Evolutionary conservation across 129 eudicot genomes (phyloP), one percentile per base, ranked within the genome.

Genomic region (Flaveria bidentis): DNA sequence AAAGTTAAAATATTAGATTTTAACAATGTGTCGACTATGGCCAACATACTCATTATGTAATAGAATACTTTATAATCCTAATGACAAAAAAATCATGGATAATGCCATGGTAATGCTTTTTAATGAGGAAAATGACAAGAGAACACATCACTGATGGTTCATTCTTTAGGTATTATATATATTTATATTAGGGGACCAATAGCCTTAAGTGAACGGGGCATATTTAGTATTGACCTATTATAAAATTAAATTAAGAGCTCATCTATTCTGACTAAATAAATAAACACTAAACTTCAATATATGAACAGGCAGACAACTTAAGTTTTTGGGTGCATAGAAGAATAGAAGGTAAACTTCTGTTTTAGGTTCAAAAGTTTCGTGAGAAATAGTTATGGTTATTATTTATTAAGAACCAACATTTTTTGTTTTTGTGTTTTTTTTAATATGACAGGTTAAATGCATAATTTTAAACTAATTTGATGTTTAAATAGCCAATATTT

Each of bases 91-190:
- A 36, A 67, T 67, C 25, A 65, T 9, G 62, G 61, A 65, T 39
- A 67, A 53, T 53, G 74, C 57, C 74, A 53, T 53, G 5, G 23
- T 12, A 22, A 68, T 15, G 69, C 81, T 69, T 77, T 69, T 77
- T 77, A 67, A 67, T 23, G 46, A 6, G 12, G 67, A 69, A 51
- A 45, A 47, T 45, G 76, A 78, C 69, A 67, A n/a, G 23, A 66
- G 30, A 41, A 44, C 49, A 69, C 17, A 22, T 3, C 3, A 12
- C 16, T 26, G 61, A 69, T 7, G 82, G 70, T 78, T 61, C 50
- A 56, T 17, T 46, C 22, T 26, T 67, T 69, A 57, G 62, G 75
- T 77, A 28, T 16, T 16, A 15, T 26, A 26, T 26, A 14, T 26
- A 61, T 8, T 0, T 26, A 14, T 26, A 61, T 8, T 0, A 18